Conservation (phyloP, 176 grass and related monocot species). For the Avena sativa region DNA sequence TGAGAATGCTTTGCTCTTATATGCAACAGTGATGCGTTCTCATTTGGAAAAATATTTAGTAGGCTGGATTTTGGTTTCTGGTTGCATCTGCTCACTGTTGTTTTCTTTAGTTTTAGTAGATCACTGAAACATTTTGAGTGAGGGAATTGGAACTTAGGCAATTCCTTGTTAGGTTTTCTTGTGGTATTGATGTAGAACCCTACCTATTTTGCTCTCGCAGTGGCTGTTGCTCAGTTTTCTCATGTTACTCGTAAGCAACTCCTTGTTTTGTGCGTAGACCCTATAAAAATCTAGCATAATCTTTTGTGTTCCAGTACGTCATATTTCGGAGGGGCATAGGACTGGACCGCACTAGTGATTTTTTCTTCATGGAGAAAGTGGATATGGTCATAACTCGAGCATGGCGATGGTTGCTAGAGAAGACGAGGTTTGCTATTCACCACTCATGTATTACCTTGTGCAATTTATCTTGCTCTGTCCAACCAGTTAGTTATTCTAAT, state of each 20-base stretch:
- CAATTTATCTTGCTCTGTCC: slow-evolving; percentile 38
- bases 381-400: slow-evolving; percentile 82
- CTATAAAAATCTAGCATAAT: slow-evolving; percentile 32
- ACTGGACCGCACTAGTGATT: slow-evolving; percentile 80
- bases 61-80: neutral
- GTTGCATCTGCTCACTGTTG: slow-evolving; percentile 3
- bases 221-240: neutral
- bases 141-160: neutral
- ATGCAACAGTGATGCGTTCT: neutral
- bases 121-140: neutral
- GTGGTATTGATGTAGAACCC: slow-evolving; percentile 4
- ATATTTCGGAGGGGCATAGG: slow-evolving; percentile 97
- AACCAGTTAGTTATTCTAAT: slow-evolving; percentile 29
- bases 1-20: slow-evolving; percentile 37
- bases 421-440: slow-evolving; percentile 69
- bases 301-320: slow-evolving; percentile 69
- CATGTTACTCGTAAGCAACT: neutral
- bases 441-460: slow-evolving; percentile 17
- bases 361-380: slow-evolving; percentile 96
- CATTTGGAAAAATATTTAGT: neutral
- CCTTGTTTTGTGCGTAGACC: neutral
- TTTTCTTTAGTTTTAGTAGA: neutral
- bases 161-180: slow-evolving; percentile 35
- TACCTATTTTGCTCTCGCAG: neutral
- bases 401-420: slow-evolving; percentile 81